phyloP scores from a whole-genome alignment of 2,329 filamentous ascomycete genomes.

The Ilyonectria mors-panacis region DNA sequence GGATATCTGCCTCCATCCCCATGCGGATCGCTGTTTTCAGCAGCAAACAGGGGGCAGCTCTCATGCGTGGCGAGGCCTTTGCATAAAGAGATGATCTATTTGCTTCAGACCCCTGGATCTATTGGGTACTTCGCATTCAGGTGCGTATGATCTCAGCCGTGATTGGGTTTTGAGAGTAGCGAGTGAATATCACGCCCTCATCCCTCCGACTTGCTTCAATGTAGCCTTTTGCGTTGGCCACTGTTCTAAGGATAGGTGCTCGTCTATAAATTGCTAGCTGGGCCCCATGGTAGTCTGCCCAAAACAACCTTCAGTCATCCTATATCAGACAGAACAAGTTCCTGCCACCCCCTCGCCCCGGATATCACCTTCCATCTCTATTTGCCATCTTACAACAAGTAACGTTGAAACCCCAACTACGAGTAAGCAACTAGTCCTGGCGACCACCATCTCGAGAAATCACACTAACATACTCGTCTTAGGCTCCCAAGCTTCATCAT shows the following conservation, averaged over 20 bases:
- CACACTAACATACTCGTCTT: not conserved
- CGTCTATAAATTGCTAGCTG: conserved; percentile 15
- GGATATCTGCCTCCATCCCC: conserved; percentile 40
- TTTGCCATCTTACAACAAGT: not conserved
- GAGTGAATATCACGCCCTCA: conserved; percentile 16
- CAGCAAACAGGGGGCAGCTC: conserved; percentile 11
- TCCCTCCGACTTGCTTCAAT: not conserved
- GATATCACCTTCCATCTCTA: not conserved
- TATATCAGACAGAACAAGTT: not conserved
- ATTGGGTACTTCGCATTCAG: conserved; percentile 26
- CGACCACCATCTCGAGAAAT: not conserved
- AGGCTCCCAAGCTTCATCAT: not conserved
- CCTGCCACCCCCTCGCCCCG: not conserved
- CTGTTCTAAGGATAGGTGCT: not conserved
- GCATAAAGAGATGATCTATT: conserved; percentile 29
- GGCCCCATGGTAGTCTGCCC: not conserved
- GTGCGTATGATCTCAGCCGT: not conserved
- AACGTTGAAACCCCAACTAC: not conserved
- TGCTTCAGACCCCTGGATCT: conserved; percentile 9
- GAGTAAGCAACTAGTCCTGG: not conserved
- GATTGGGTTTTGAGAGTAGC: conserved; percentile 23
- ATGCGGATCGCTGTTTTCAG: conserved; percentile 43
- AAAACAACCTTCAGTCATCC: not conserved
- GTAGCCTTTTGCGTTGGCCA: not conserved
- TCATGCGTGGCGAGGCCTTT: conserved; percentile 17